Evolutionary conservation across 2,329 filamentous ascomycete genomes (phyloP), one percentile per base, ranked within the genome.

Genomic region (Xylariaceae sp.): DNA sequence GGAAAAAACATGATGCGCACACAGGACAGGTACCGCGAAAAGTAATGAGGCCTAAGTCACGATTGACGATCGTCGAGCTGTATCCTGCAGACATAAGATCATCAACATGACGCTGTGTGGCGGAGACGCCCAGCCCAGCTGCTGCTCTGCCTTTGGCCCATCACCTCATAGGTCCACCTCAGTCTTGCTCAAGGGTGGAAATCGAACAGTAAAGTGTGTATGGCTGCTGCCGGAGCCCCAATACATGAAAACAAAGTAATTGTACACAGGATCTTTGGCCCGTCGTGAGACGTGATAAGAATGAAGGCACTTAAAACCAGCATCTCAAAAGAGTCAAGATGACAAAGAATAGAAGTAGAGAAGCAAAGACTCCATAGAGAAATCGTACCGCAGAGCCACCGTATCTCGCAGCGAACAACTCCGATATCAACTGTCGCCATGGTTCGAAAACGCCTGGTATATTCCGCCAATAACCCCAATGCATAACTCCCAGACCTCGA

Each of bases 361-460:
- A 32, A 17, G 15, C 12, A 13, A 17, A 7, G n/a, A 32, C 8
- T n/a, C 16, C 6, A 32, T 32, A 32, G 13, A 32, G 30, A 32
- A 32, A 32, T 7, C 30, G 15, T n/a, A 17, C 30, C 30, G 15
- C 30, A 32, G 6, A 7, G 15, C 6, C 16, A 17, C 7, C 30
- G 8, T 7, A 6, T n/a, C 30, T 9, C 12, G 13, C 13, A 32
- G 30, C 7, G 30, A 32, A n/a, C 15, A 26, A 17, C 30, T 32
- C 16, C 13, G 15, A 13, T 6, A 32, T 4, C 13, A 7, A 6
- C 7, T 6, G 8, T n/a, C 30, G 30, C 12, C 30, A 32, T 32
- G 13, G 26, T n/a, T 22, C 35, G 13, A 24, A 19, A 35, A 37
- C 35, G 35, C 35, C 35, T 37, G 35, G 35, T 37, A 37, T 37